Evolutionary conservation across 208 protist genomes (phyloP).

Genomic region (Vickermania ingenoplastis): DNA sequence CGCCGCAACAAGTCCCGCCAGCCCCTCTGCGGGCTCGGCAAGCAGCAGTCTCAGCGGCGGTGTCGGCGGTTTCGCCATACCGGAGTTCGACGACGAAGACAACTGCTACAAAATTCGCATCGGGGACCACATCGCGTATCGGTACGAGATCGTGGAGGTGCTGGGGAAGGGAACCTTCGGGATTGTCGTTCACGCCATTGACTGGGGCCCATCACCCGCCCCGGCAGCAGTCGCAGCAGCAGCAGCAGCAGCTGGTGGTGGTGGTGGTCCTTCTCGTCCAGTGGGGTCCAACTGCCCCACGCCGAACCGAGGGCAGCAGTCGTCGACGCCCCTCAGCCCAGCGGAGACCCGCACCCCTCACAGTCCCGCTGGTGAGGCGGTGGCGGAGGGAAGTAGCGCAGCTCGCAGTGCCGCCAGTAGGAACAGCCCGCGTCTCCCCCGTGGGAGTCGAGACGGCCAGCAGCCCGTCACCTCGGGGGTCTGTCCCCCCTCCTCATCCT

Average conservation of each 20-base stretch:
- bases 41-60: background rate
- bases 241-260: background rate
- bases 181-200: constrained; percentile 60
- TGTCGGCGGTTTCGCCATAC: background rate
- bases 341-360: too few relatives aligned
- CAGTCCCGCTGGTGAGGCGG: too few relatives aligned
- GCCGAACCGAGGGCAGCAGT: background rate
- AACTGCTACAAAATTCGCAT: constrained; percentile 82
- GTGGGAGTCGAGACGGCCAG: background rate
- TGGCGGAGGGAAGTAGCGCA: too few relatives aligned
- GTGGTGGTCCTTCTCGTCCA: background rate
- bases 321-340: background rate
- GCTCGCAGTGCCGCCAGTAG: too few relatives aligned
- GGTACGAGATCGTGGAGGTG: constrained; percentile 66
- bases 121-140: constrained; percentile 90
- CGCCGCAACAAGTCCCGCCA: too few relatives aligned
- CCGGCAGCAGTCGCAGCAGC: constrained; percentile 12
- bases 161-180: constrained; percentile 81
- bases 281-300: background rate
- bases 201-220: constrained; percentile 49
- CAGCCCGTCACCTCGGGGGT: background rate
- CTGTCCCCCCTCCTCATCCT: background rate
- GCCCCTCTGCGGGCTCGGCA: background rate
- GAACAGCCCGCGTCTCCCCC: too few relatives aligned
- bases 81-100: constrained; percentile 54